phyloP scores from a whole-genome alignment of 2,329 filamentous ascomycete species.

The Fusarium bactridioides region DNA sequence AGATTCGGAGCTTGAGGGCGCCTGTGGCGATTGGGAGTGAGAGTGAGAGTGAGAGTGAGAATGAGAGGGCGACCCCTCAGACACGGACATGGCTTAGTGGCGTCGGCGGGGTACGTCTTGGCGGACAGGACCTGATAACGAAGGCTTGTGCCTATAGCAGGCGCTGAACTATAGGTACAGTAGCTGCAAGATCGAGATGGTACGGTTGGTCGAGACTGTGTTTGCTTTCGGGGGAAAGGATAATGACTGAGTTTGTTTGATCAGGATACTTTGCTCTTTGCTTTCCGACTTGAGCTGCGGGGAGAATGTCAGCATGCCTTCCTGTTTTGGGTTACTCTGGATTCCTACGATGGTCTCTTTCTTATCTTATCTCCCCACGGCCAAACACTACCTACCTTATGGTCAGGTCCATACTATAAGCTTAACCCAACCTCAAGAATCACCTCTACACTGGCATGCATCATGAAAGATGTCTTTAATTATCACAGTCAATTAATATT shows the following conservation, averaged over 20 bases:
- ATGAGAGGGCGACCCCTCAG: constrained; percentile 10
- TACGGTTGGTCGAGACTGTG: neutral
- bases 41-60: constrained; percentile 6
- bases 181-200: neutral
- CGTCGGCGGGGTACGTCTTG: neutral
- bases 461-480: rapidly evolving
- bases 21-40: constrained; percentile 1
- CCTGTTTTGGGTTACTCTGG: neutral
- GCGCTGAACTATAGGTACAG: neutral
- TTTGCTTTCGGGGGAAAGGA: neutral
- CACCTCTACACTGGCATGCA: neutral
- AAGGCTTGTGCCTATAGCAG: neutral
- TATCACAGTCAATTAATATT: neutral
- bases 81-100: constrained; percentile 6
- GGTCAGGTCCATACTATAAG: neutral
- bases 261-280: neutral
- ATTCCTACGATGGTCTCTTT: neutral
- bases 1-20: constrained; percentile 15
- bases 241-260: neutral
- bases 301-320: constrained; percentile 4
- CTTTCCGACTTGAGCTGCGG: neutral
- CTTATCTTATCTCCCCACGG: neutral
- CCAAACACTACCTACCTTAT: too few relatives aligned
- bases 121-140: neutral
- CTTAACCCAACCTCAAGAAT: neutral